Conservation (phyloP, 768 basidiomycete genomes). For the Gyrodon lividus region DNA sequence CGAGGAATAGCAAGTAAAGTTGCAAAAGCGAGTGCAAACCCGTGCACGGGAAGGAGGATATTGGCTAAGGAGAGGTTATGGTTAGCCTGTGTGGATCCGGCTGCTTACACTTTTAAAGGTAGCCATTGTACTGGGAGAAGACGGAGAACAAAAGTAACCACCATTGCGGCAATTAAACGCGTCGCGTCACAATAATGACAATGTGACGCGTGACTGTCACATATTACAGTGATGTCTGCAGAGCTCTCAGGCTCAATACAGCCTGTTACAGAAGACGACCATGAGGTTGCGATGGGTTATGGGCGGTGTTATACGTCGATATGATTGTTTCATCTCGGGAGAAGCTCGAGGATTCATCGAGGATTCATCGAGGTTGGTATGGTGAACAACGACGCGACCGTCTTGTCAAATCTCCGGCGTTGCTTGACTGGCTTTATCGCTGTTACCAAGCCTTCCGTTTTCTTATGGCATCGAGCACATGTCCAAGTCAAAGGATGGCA, state of each 20-base stretch:
- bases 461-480: no score
- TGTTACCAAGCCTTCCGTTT: neutral
- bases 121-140: neutral
- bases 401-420: neutral
- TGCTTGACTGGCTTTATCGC: neutral
- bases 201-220: constrained; percentile 9
- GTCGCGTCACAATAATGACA: constrained; percentile 11
- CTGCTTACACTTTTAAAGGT: neutral
- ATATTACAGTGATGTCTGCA: neutral
- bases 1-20: neutral
- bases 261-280: no score
- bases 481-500: no score
- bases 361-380: neutral
- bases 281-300: no score
- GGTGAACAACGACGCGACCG: no score
- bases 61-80: neutral
- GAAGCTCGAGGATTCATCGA: no score
- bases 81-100: neutral
- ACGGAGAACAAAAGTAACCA: neutral
- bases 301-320: no score
- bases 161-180: constrained; percentile 1
- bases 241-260: no score
- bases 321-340: neutral
- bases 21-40: constrained; percentile 4
- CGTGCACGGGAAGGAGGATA: neutral